Base-by-base conservation (phyloP, 495 filamentous ascomycete genomes). In the Staphylotrichum longicolle region DNA sequence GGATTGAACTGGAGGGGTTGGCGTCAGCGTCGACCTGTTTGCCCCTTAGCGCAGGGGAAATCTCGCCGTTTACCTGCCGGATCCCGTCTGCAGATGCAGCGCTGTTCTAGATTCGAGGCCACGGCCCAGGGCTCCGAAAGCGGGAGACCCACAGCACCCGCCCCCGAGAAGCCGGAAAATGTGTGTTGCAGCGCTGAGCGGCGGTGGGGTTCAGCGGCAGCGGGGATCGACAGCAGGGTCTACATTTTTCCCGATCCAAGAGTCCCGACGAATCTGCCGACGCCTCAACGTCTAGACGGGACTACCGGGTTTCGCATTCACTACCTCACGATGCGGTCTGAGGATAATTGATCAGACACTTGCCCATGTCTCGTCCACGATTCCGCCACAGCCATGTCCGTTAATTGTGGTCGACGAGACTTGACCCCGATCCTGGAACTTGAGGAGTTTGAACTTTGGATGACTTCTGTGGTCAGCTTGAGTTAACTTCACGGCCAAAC, bases 251-350 rank as follows among this genome's bases (percentile, higher is more conserved):
- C 66, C 70, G 65, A 44, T 35, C 2, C 12, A 2, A 33, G 46
- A 62, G 45, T 70, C 57, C 64, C 65, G 67, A 64, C 32, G 12
- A 42, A 71, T 72, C 63, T 72, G 67, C 69, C 69, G 69, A 71
- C 45, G 34, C n/a, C 58, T 41, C 61, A 12, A 51, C 44, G 10
- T 37, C 45, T 27, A 37, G 37, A 14, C 20, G 27, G 55, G 10
- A 57, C 44, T 37, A 11, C 42, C 42, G 33, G 44, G 20, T 7
- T 42, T 27, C 12, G n/a, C 14, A 20, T 20, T 46, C 35, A 32
- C n/a, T 20, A 20, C 9, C 14, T 39, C 35, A 33, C 4, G 5
- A 54, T 42, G 52, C 7, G 15, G 10, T 33, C 20, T 30, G 34
- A 35, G 20, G 20, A 47, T 57, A 48, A 40, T 40, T 58, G 45